phyloP scores from a whole-genome alignment of 208 protist genomes.

The Leishmania turanica region DNA sequence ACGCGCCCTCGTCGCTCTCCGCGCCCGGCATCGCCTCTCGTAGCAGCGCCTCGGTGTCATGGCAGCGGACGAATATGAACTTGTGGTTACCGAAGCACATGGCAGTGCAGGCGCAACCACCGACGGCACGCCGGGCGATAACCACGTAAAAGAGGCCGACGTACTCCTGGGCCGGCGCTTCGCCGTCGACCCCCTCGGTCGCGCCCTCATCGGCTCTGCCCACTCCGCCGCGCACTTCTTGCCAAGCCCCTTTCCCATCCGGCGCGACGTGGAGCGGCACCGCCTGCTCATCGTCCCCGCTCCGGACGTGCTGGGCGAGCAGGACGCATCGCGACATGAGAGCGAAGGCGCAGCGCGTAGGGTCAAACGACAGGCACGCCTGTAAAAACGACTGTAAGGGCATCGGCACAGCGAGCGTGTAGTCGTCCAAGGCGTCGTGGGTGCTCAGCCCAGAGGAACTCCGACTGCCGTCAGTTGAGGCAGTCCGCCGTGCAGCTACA shows the following conservation, averaged over 20 bases:
- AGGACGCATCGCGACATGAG: constrained; percentile 69
- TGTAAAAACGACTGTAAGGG: constrained; percentile 55
- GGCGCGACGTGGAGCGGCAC: neutral
- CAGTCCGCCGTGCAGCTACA: neutral
- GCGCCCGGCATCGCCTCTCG: constrained; percentile 4
- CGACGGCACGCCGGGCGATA: constrained; percentile 59
- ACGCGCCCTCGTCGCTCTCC: neutral
- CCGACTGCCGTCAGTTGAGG: neutral
- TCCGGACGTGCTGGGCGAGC: constrained; percentile 40
- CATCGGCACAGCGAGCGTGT: constrained; percentile 22
- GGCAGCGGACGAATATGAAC: constrained; percentile 70
- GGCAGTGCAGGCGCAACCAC: constrained; percentile 49
- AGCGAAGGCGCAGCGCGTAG: constrained; percentile 63
- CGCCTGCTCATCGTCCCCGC: constrained; percentile 34
- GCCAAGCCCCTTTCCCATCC: neutral
- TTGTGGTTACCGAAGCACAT: constrained; percentile 84
- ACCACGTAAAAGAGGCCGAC: constrained; percentile 54
- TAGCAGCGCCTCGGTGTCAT: constrained; percentile 33
- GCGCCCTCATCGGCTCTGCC: neutral
- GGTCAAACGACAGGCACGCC: constrained; percentile 49
- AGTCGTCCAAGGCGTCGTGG: neutral
- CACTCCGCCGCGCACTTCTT: neutral
- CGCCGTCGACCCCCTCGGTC: neutral
- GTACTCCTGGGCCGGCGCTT: neutral
- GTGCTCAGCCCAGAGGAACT: neutral